These are phyloP conservation scores for Sindora glabra DNA, from an alignment of 306 rosid species.

Conservation along the genomic window DNA sequence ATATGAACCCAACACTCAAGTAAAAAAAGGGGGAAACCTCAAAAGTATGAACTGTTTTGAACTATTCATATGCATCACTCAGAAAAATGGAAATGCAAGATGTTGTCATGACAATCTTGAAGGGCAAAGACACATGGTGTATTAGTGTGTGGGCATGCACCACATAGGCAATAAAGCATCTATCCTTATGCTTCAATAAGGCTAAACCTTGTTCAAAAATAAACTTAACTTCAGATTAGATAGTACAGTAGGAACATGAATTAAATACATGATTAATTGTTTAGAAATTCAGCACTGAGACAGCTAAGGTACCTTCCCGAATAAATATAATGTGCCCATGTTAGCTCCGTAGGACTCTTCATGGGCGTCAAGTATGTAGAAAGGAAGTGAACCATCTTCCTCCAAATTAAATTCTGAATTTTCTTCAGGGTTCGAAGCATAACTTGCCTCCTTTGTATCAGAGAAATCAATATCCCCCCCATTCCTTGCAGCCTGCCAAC, in stretches of 20 bases:
- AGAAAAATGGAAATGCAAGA: neutral
- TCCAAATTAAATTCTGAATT: constrained; percentile 40
- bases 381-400: constrained; percentile 59
- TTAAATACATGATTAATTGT: neutral
- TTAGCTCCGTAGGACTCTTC: constrained; percentile 81
- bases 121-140: neutral
- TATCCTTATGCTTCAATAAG: neutral
- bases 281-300: neutral
- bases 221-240: neutral
- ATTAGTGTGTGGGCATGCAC: neutral
- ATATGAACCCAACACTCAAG: neutral
- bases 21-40: neutral
- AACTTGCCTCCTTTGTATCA: constrained; percentile 24
- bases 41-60: neutral
- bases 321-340: constrained; percentile 71
- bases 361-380: constrained; percentile 72
- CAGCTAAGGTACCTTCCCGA: constrained; percentile 70
- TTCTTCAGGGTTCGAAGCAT: constrained; percentile 28
- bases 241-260: neutral
- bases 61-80: neutral
- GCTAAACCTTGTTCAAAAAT: neutral
- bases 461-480: constrained; percentile 25
- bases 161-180: neutral
- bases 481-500: constrained; percentile 61
- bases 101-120: neutral